Base-by-base conservation (phyloP, 139 green algal species). In the Zygnema circumcarinatum region DNA sequence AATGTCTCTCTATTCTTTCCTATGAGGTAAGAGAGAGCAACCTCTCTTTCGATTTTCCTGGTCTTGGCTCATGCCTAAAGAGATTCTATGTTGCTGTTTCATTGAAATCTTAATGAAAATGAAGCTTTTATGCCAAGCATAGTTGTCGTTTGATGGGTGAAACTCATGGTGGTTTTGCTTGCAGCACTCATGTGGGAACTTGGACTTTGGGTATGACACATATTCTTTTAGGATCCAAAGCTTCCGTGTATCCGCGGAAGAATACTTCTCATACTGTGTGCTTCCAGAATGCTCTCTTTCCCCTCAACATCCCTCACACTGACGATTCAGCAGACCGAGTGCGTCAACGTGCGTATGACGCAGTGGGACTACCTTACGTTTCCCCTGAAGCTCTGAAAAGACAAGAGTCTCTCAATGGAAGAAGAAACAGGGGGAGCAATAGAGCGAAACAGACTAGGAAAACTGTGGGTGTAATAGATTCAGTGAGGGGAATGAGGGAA, bases 231-330 rank as follows among this genome's bases (percentile, higher is more conserved):
- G 76, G 76, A 38, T 29, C 32, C 38, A 3, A 39, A 11, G 76
- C 76, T 32, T 25, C 21, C 67, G 22, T 75, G 21, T 7, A 32
- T 54, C 47, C 36, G 16, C 32, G 76, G 35, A 56, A 62, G 0
- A 62, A 78, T 32, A 32, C 22, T 54, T n/a, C 36, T 1, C 39
- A 33, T 29, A 62, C 21, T 54, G 52, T 83, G 22, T 87, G 81
- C 69, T 87, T 87, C 69, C 81, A 36, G 16, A 83, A 87, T 33
- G 81, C 73, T 11, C 40, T 87, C 81, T 87, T 87, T n/a, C 81
- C 69, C 32, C 81, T 87, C 69, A 84, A 83, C 73, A 87, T 84
- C 36, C 35, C 33, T 38, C 40, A 87, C 69, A 87, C 73, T 21
- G 38, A 36, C 29, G n/a, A 33, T 22, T 84, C 76, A 7, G 76